Base-by-base conservation (phyloP, 2,329 filamentous ascomycete species). In the Arthroderma sp. region DNA sequence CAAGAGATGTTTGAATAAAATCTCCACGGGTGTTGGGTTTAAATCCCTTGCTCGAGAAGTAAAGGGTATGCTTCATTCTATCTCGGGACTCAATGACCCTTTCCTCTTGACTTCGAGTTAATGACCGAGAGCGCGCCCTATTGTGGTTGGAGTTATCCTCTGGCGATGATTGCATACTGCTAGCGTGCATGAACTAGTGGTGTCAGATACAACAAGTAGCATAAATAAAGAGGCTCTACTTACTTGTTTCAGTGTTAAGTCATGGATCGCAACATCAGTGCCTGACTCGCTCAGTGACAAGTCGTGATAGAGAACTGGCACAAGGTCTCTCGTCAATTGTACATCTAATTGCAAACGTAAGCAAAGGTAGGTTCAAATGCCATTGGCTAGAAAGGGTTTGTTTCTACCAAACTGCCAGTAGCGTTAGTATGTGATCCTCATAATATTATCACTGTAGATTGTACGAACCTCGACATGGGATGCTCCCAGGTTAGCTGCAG, bases 201-300 rank as follows among this genome's bases (percentile, higher is more conserved):
- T 21, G 23, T 64, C 2, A 63, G 60, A 43, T 39, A 19, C 37
- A 21, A 13, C n/a, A n/a, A n/a, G n/a, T 8, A 2, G 2, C 49
- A 17, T 19, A 19, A 37, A 33, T 21, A 23, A 9, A 7, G 17
- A 9, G 13, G 2, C 8, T 31, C 3, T 23, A 59, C 61, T 56
- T 38, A 68, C 66, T 61, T 76, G 73, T 13, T 71, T 68, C 5
- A 72, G 60, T 6, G 64, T 73, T 15, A 75, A 54, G 54, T 68
- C 68, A 61, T 76, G 71, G 17, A 75, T 66, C 13, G 73, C 67
- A 33, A 70, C 62, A 59, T 76, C 73, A 2, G 71, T 71, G 1
- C 74, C 73, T 4, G 70, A 68, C 58, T 76, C 73, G 59, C 71
- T 74, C 4, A 76, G 59, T 1, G 68, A 68, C 55, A 74, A 75